A percentile compares a stretch with the other conserved stretches of the same genome.
Evolutionary conservation across 805 yeast genomes (phyloP).

Genomic region (Spathaspora girioi): DNA sequence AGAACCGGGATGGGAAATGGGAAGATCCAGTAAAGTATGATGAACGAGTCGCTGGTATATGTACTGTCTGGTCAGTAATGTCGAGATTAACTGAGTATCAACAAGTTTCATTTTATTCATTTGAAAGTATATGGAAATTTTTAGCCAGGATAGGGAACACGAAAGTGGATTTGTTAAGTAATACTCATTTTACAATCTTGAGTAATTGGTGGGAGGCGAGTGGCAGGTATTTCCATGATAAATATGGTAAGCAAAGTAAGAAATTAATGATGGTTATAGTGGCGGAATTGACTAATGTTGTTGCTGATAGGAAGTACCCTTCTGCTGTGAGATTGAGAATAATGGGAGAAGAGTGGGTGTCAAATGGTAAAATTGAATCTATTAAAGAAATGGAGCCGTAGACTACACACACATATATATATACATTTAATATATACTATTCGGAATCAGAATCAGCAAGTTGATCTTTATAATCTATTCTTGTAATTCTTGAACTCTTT

Average conservation of each 20-base stretch:
- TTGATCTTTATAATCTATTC: constrained; percentile 32
- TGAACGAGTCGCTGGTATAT: constrained; percentile 85
- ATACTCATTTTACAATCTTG: constrained; percentile 67
- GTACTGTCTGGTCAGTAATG: constrained; percentile 74
- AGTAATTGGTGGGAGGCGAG: constrained; percentile 93
- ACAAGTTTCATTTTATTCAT: constrained; percentile 43
- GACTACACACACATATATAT: constrained; percentile 5
- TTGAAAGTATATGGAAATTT: constrained; percentile 56
- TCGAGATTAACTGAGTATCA: constrained; percentile 38
- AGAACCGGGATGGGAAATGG: constrained; percentile 52
- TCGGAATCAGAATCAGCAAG: constrained; percentile 9
- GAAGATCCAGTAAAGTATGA: constrained; percentile 66
- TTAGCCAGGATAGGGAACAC: constrained; percentile 69
- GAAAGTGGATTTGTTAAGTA: constrained; percentile 45
- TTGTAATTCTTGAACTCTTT: constrained; percentile 38
- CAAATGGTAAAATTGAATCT: constrained; percentile 42
- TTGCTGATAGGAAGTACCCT: constrained; percentile 52
- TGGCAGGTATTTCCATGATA: constrained; percentile 49
- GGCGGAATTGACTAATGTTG: constrained; percentile 50
- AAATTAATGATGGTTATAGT: constrained; percentile 54
- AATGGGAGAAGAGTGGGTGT: constrained; percentile 75
- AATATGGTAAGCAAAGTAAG: constrained; percentile 66
- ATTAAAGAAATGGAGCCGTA: constrained; percentile 41
- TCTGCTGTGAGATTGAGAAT: constrained; percentile 77
- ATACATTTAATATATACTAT: not conserved